phyloP scores from a whole-genome alignment of 148 eudicot genomes.

The Gaultheria prostrata region DNA sequence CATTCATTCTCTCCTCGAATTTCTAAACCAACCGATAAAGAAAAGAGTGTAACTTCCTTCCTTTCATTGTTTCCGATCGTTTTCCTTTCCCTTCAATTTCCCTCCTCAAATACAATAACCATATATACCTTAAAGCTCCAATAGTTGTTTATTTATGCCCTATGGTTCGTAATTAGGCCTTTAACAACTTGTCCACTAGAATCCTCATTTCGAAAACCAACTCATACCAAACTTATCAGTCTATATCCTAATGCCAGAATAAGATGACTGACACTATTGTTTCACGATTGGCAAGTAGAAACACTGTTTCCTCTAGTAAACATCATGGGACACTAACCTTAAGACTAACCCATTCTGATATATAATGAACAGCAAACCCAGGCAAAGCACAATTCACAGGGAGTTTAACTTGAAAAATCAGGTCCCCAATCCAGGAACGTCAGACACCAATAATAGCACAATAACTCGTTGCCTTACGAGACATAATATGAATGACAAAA shows the following conservation, averaged over 20 bases:
- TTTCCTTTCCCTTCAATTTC: not conserved
- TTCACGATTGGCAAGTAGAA: not conserved
- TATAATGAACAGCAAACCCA: not conserved
- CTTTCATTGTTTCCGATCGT: not conserved
- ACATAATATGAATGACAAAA: constrained; percentile 6
- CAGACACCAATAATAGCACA: not conserved
- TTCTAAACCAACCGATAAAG: constrained; percentile 1
- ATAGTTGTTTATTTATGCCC: not conserved
- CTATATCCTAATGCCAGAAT: not conserved
- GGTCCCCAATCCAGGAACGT: not conserved
- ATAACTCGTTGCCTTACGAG: not conserved
- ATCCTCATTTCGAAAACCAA: constrained; percentile 6
- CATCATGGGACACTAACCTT: not conserved
- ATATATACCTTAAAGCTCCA: not conserved
- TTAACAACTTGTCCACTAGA: not conserved
- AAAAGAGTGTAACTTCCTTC: not conserved
- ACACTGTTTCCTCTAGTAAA: not conserved
- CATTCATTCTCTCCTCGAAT: not conserved
- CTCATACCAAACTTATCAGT: not conserved
- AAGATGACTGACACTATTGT: not conserved
- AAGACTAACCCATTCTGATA: not conserved
- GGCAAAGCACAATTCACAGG: not conserved
- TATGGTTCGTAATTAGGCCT: not conserved
- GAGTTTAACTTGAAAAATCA: not conserved
- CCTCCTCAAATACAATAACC: not conserved